phyloP scores from a whole-genome alignment of 208 protist genomes.

The Novymonas esmeraldas region DNA sequence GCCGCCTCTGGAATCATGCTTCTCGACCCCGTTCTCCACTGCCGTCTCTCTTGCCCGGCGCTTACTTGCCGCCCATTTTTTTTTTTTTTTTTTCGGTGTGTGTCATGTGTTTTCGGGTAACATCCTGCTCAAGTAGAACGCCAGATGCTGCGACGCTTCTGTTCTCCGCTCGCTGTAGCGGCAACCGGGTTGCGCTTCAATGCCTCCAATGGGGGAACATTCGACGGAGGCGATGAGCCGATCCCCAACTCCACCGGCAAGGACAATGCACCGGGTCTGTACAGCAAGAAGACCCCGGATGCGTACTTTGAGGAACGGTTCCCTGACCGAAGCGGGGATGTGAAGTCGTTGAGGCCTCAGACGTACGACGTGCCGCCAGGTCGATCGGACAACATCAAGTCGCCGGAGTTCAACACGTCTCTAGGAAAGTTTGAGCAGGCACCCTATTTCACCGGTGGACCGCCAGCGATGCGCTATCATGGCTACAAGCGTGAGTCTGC shows the following conservation, averaged over 20 bases:
- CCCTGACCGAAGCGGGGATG: constrained; percentile 41
- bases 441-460: constrained; percentile 80
- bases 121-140: no score
- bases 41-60: no score
- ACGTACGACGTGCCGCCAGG: constrained; percentile 48
- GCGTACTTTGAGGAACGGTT: constrained; percentile 79
- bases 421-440: constrained; percentile 85
- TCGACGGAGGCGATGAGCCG: constrained; percentile 7
- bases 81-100: not conserved
- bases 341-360: constrained; percentile 37
- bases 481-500: constrained; percentile 71
- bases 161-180: constrained; percentile 11
- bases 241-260: constrained; percentile 49
- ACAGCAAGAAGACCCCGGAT: constrained; percentile 39
- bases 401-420: constrained; percentile 77
- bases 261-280: constrained; percentile 68
- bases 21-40: no score
- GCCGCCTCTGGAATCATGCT: no score
- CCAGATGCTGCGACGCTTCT: constrained; percentile 20
- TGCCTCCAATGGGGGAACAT: not conserved
- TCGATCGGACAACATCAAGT: constrained; percentile 78
- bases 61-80: not conserved
- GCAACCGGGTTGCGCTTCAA: constrained; percentile 16
- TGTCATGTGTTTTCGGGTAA: no score
- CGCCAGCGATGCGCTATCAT: constrained; percentile 80